Conservation (phyloP, 345 rosid species). For the Bruguiera gymnorhiza region DNA sequence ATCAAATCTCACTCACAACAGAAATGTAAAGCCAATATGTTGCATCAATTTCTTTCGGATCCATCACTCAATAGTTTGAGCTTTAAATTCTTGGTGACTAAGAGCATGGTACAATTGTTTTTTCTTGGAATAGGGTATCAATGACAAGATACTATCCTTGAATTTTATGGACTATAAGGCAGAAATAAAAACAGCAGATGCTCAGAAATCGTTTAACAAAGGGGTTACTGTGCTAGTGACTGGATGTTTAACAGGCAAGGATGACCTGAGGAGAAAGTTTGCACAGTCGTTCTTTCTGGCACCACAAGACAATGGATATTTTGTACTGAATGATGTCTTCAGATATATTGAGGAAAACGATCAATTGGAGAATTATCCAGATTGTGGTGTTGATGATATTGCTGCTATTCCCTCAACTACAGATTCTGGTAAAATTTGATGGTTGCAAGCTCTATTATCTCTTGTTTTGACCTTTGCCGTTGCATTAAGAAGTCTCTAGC, state of each 20-base stretch:
- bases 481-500: no score
- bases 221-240: conserved; percentile 66
- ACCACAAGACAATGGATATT: conserved; percentile 58
- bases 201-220: conserved; percentile 48
- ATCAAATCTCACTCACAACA: no score
- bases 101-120: neutral
- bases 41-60: neutral
- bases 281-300: conserved; percentile 72
- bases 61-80: neutral
- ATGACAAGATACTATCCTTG: conserved; percentile 58
- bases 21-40: no score
- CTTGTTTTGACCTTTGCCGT: neutral
- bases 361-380: conserved; percentile 17
- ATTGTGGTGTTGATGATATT: conserved; percentile 24
- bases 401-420: conserved; percentile 3
- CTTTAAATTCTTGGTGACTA: neutral
- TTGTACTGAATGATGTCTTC: conserved; percentile 68
- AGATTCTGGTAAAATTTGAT: neutral
- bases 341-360: conserved; percentile 48
- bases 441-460: neutral
- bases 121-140: conserved; percentile 49
- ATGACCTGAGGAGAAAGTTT: conserved; percentile 44
- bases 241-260: conserved; percentile 54
- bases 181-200: conserved; percentile 56
- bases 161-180: conserved; percentile 49